phyloP scores from a whole-genome alignment of 176 grass and related monocot genomes.

The Hordeum vulgare region DNA sequence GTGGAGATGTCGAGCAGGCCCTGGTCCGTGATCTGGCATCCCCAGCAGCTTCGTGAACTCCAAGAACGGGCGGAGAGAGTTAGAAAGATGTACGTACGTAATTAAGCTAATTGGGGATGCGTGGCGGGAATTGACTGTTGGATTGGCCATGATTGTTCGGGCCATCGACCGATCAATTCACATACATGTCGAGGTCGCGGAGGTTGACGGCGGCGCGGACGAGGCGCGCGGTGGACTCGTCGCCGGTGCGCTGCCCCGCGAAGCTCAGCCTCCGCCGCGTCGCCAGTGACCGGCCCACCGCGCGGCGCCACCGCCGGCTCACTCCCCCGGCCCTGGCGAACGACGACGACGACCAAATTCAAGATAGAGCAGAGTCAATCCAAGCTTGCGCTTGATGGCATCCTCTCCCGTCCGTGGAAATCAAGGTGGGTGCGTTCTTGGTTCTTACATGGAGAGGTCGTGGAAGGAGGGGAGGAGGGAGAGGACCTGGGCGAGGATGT shows the following conservation, averaged over 20 bases:
- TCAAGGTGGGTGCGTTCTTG: background rate
- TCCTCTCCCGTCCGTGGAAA: background rate
- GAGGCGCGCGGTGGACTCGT: slow-evolving; percentile 67
- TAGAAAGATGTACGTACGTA: background rate
- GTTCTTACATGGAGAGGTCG: slow-evolving; percentile 65
- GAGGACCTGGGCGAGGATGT: slow-evolving; percentile 73
- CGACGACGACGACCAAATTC: background rate
- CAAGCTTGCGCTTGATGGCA: too few relatives aligned
- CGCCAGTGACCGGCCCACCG: slow-evolving; percentile 68
- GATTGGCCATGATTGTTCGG: background rate
- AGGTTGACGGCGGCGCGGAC: slow-evolving; percentile 67
- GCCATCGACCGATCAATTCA: slow-evolving; percentile 17
- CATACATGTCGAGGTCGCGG: slow-evolving; percentile 95
- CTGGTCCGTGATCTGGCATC: slow-evolving; percentile 67
- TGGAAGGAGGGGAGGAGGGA: slow-evolving; percentile 70
- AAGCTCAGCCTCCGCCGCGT: slow-evolving; percentile 62
- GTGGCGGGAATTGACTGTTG: background rate
- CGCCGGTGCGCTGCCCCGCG: slow-evolving; percentile 69
- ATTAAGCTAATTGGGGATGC: background rate
- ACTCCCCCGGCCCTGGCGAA: slow-evolving; percentile 54
- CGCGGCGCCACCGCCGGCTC: slow-evolving; percentile 72
- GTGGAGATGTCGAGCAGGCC: slow-evolving; percentile 70
- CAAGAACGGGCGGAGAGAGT: slow-evolving; percentile 30
- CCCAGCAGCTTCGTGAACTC: slow-evolving; percentile 91
- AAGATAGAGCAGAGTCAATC: background rate